Percentiles rank a stretch among this genome's conserved stretches.
These are phyloP conservation scores for Phytophthora lateralis DNA, from an alignment of 352 stramenopile genomes.

Conservation along the genomic window DNA sequence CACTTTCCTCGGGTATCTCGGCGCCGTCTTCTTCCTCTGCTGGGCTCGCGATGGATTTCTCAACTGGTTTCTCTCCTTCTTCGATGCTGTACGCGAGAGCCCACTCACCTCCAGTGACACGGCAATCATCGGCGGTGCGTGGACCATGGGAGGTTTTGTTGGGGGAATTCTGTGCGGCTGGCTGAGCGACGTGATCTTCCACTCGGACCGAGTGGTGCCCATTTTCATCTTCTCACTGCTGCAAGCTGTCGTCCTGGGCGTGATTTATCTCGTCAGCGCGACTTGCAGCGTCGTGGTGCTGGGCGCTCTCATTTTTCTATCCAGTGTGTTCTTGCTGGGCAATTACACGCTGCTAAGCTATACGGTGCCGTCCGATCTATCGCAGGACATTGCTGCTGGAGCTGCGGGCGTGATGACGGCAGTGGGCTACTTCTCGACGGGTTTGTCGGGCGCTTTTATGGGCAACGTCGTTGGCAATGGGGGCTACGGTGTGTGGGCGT, in stretches of 20 bases:
- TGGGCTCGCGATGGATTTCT: conserved; percentile 65
- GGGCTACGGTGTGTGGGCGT: conserved; percentile 15
- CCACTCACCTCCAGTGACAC: conserved; percentile 51
- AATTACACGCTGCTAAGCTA: conserved; percentile 73
- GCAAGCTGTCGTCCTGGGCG: conserved; percentile 45
- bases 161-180: conserved; percentile 62
- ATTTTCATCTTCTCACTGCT: conserved; percentile 73
- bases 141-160: conserved; percentile 69
- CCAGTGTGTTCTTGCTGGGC: conserved; percentile 62
- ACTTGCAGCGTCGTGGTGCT: conserved; percentile 49
- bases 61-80: conserved; percentile 76
- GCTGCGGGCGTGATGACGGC: conserved; percentile 60
- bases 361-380: conserved; percentile 61
- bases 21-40: conserved; percentile 61
- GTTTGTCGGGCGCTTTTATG: conserved; percentile 41
- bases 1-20: conserved; percentile 63
- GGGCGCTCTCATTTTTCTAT: conserved; percentile 51
- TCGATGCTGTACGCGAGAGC: conserved; percentile 50
- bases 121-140: conserved; percentile 60
- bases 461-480: conserved; percentile 44
- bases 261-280: conserved; percentile 53
- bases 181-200: conserved; percentile 66
- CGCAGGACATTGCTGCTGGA: conserved; percentile 60
- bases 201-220: conserved; percentile 58
- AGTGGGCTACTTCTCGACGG: conserved; percentile 60